phyloP scores from a whole-genome alignment of 306 rosid species.

The Sicyos baderoa region DNA sequence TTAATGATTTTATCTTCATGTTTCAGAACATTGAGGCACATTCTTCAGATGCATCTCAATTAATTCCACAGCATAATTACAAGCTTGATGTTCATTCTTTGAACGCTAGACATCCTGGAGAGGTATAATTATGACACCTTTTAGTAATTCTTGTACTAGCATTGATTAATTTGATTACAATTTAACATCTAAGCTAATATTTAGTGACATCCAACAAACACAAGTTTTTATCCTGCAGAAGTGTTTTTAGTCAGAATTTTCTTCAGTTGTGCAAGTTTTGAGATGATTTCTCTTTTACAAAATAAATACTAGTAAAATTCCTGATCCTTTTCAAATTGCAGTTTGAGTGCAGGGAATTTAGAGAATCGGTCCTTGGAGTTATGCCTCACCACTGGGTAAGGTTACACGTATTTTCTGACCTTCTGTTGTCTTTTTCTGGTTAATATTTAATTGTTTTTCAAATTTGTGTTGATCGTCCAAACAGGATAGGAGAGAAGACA shows the following conservation, averaged over 20 bases:
- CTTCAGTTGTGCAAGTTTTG: background rate
- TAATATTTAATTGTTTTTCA: constrained; percentile 5
- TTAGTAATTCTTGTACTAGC: background rate
- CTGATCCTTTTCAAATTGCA: constrained; percentile 42
- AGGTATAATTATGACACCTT: constrained; percentile 52
- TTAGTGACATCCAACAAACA: background rate
- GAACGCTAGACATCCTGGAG: constrained; percentile 85
- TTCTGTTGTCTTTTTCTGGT: background rate
- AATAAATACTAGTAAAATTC: background rate
- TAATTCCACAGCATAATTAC: constrained; percentile 93
- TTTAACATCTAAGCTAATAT: background rate
- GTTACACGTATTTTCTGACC: background rate
- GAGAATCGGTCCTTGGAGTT: constrained; percentile 93
- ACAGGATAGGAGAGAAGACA: constrained; percentile 98
- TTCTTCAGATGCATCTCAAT: constrained; percentile 73
- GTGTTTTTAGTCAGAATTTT: background rate
- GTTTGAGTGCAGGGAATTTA: constrained; percentile 96
- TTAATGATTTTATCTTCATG: constrained; percentile 27
- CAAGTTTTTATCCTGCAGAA: background rate
- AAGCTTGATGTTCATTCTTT: constrained; percentile 91
- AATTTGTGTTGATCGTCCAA: constrained; percentile 22
- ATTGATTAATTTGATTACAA: background rate
- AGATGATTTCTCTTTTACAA: background rate
- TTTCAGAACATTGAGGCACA: constrained; percentile 73
- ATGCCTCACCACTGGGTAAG: constrained; percentile 98